Percentiles rank a stretch among this genome's conserved stretches.
Evolutionary conservation across 495 filamentous ascomycete species (phyloP).

Genomic region (Melanomma pulvis-pyrius): DNA sequence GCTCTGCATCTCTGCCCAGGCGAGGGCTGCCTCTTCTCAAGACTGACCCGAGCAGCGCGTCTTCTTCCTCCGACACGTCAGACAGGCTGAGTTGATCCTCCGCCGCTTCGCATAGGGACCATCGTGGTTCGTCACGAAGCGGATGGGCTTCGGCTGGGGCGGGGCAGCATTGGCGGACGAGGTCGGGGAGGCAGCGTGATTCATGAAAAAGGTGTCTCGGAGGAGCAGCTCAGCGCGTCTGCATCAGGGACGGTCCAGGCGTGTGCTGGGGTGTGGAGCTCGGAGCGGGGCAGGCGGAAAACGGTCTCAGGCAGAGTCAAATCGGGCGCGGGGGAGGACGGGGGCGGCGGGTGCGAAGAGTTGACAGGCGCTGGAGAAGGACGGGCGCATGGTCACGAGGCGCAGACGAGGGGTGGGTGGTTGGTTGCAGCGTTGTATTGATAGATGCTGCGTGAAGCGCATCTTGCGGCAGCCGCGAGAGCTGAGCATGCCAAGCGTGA

Average conservation of each 20-base stretch:
- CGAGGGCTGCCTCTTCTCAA: conserved; percentile 53
- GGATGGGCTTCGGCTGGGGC: conserved; percentile 33
- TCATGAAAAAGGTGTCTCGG: conserved; percentile 33
- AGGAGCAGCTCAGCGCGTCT: conserved; percentile 19
- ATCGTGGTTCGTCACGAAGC: conserved; percentile 40
- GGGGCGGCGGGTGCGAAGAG: neutral
- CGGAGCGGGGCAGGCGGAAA: conserved; percentile 1
- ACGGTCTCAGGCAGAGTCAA: neutral
- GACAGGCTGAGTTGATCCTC: conserved; percentile 39
- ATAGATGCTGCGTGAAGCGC: conserved; percentile 11
- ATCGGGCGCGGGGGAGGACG: neutral
- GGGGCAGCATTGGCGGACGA: conserved; percentile 28
- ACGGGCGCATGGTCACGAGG: conserved; percentile 20
- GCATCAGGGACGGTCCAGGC: conserved; percentile 5
- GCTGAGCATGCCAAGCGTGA: neutral
- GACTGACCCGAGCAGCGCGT: conserved; percentile 71
- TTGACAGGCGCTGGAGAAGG: neutral
- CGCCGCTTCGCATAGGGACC: conserved; percentile 40
- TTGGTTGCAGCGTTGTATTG: neutral
- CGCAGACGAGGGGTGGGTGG: neutral
- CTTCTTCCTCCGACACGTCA: conserved; percentile 52
- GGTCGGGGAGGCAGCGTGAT: conserved; percentile 31
- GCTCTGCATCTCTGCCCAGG: neutral
- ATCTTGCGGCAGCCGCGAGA: neutral
- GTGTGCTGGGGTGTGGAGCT: neutral